phyloP scores from a whole-genome alignment of 306 rosid species.

The apple (Malus domestica) region ASM211411v1 NC_041803.1:6014501-6015000 shows the following conservation, averaged over 20 bases:
- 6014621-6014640: constrained; percentile 49
- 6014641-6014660: constrained; percentile 73
- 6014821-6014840: constrained; percentile 61
- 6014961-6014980: background rate
- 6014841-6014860: constrained; percentile 75
- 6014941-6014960: background rate
- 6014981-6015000: background rate
- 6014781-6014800: constrained; percentile 74
- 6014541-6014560: constrained; percentile 11
- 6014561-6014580: constrained; percentile 61
- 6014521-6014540: too few species aligned
- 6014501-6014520: background rate
- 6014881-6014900: background rate
- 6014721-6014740: background rate
- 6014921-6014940: background rate
- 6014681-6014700: background rate
- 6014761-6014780: constrained; percentile 42
- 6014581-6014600: constrained; percentile 68
- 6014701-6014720: background rate
- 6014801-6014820: constrained; percentile 75
- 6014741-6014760: constrained; percentile 5
- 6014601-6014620: constrained; percentile 67
- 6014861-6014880: constrained; percentile 36
- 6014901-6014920: background rate
- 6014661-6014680: constrained; percentile 71